Conservation (phyloP, 2,329 filamentous ascomycete species). For the Penicillium sp. region DNA sequence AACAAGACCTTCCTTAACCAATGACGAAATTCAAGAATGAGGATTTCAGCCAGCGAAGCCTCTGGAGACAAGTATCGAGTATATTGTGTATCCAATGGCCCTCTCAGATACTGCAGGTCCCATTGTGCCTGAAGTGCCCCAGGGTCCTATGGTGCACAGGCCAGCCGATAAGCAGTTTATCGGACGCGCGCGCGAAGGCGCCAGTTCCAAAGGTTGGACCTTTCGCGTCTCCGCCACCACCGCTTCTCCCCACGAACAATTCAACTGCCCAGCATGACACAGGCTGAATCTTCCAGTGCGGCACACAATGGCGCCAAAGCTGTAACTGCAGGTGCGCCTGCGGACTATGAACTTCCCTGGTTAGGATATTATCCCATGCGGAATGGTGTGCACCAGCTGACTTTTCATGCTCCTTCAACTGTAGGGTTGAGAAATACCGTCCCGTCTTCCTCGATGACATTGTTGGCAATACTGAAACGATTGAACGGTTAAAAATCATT, state of each 20-base stretch:
- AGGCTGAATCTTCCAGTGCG: slow-evolving; percentile 54
- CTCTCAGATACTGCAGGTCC: too few species aligned
- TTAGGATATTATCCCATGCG: slow-evolving; percentile 26
- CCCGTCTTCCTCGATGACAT: slow-evolving; percentile 95
- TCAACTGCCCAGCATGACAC: slow-evolving; percentile 39
- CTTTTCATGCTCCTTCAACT: slow-evolving; percentile 4
- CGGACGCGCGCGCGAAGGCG: slow-evolving; percentile 37
- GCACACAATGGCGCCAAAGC: slow-evolving; percentile 47
- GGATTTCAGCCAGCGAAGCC: too few species aligned
- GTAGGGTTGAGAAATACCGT: slow-evolving; percentile 97
- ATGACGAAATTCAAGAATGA: too few species aligned
- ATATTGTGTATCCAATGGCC: too few species aligned
- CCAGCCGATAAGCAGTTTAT: slow-evolving; percentile 27
- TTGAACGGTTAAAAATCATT: slow-evolving; percentile 96
- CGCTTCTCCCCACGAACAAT: slow-evolving; percentile 1
- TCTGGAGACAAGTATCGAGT: too few species aligned
- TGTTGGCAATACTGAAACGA: slow-evolving; percentile 96
- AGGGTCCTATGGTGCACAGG: slow-evolving; percentile 6
- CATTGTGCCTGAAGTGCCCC: too few species aligned
- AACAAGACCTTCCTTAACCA: too few species aligned
- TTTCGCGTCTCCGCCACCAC: slow-evolving; percentile 31
- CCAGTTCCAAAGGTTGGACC: slow-evolving; percentile 16
- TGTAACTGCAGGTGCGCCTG: slow-evolving; percentile 43
- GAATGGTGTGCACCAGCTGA: slow-evolving; percentile 13
- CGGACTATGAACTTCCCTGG: slow-evolving; percentile 56